Evolutionary conservation across 2,329 filamentous ascomycete genomes (phyloP).

Genomic region (Epicoccum sorghinum): DNA sequence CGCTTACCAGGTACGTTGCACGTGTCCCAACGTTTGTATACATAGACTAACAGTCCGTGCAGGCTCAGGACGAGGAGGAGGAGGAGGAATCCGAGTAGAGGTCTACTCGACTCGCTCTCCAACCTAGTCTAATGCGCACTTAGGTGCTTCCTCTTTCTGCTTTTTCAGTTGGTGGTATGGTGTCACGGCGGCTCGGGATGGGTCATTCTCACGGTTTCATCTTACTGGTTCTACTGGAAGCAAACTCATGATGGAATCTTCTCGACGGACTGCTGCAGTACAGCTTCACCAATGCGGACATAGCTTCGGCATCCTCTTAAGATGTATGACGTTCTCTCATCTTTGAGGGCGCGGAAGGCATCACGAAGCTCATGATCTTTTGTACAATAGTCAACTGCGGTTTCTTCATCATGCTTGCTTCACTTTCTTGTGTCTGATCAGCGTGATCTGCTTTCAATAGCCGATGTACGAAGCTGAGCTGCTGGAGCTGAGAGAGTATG

Average conservation of each 20-base stretch:
- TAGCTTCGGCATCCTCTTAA: slow-evolving; percentile 29
- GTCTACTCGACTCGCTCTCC: slow-evolving; percentile 14
- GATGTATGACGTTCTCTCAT: slow-evolving; percentile 43
- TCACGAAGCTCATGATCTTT: slow-evolving; percentile 45
- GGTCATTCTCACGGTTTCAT: slow-evolving; percentile 31
- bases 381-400: slow-evolving; percentile 48
- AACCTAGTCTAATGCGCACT: slow-evolving; percentile 15
- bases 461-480: no score
- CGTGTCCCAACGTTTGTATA: background rate
- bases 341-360: slow-evolving; percentile 34
- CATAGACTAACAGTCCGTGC: slow-evolving; percentile 18
- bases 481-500: background rate
- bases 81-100: slow-evolving; percentile 51
- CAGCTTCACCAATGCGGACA: slow-evolving; percentile 30
- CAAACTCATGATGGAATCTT: slow-evolving; percentile 34
- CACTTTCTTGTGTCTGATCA: background rate
- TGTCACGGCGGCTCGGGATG: slow-evolving; percentile 33
- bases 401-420: slow-evolving; percentile 43
- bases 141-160: slow-evolving; percentile 22
- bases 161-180: slow-evolving; percentile 28
- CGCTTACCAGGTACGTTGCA: slow-evolving; percentile 59
- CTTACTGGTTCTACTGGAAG: slow-evolving; percentile 35
- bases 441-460: no score
- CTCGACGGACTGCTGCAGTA: slow-evolving; percentile 33
- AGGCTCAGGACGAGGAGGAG: slow-evolving; percentile 40